Evolutionary conservation across 1,139 yeast genomes (phyloP), one percentile per base, ranked within the genome.

Genomic region (Zygoascus meyerae): DNA sequence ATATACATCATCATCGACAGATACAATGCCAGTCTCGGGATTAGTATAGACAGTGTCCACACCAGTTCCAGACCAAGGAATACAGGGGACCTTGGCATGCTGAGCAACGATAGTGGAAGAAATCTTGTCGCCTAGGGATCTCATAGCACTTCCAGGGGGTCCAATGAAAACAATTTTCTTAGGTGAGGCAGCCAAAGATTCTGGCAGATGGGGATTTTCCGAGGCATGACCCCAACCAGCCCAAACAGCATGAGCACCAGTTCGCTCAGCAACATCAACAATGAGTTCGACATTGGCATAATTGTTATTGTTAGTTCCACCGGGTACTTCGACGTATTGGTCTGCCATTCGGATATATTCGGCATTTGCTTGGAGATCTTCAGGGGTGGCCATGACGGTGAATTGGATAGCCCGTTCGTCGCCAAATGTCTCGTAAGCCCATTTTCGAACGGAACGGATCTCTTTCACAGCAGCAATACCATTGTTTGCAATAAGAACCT

Each of bases 201-300:
- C 98, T 39, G 99, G 99, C 57, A 92, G 78, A 50, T 75, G 69
- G 14, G 99, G 99, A 70, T 94, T 92, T 71, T 92, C 99, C 18
- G 96, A 86, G 34, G 99, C 99, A 66, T 94, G 98, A 60, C 99
- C 99, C 97, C 97, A 70, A 59, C 99, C 99, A 32, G 99, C 98
- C 99, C 99, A 92, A 51, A 92, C 99, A 21, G 98, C 99, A 66
- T 92, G 95, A 49, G 86, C 97, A 56, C 87, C 79, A 45, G 95
- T 83, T 71, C 97, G 83, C 72, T 92, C 98, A 37, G 99, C 99
- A 48, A 92, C 75, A 63, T 92, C 99, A 44, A 92, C 97, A 68
- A 92, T 92, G 55, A 92, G 75, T 59, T 94, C 98, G 53, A 92
- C 99, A 63, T 92, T 92, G 60, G 99, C 98, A 66, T 90, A 90